phyloP scores from a whole-genome alignment of 139 green algal species.

The Parachlorella kessleri region DNA sequence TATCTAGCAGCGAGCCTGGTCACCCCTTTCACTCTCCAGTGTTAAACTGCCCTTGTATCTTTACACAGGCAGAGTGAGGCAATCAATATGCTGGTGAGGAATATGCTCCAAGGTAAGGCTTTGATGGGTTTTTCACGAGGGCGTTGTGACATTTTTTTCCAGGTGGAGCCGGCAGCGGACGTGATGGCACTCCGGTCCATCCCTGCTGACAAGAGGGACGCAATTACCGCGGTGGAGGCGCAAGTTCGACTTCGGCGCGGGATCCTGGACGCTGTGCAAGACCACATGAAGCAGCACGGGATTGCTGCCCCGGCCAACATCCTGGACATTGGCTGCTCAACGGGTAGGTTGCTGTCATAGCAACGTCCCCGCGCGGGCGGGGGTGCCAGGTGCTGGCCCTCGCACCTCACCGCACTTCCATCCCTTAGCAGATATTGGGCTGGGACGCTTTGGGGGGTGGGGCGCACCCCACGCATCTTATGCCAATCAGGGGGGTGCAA shows the following conservation, averaged over 20 bases:
- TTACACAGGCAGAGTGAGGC: too few species aligned
- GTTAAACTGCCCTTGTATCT: too few species aligned
- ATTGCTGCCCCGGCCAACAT: slow-evolving; percentile 27
- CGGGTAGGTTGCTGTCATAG: background rate
- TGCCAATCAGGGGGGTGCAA: too few species aligned
- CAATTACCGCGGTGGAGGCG: slow-evolving; percentile 40
- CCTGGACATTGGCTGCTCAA: slow-evolving; percentile 85
- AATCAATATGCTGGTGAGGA: too few species aligned
- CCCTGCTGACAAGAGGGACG: slow-evolving; percentile 37
- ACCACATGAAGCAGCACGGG: slow-evolving; percentile 33
- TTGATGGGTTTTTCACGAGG: too few species aligned
- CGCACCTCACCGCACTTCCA: too few species aligned
- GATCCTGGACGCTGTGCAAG: slow-evolving; percentile 43
- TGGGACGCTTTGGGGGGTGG: too few species aligned
- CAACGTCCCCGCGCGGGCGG: too few species aligned
- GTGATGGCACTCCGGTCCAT: slow-evolving; percentile 72
- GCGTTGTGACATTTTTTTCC: background rate
- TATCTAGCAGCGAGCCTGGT: background rate
- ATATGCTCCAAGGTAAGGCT: too few species aligned
- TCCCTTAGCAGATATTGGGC: too few species aligned
- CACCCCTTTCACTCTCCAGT: too few species aligned
- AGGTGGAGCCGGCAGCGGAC: slow-evolving; percentile 65
- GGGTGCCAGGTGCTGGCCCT: too few species aligned
- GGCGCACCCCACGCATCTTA: background rate
- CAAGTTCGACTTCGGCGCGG: slow-evolving; percentile 29